Evolutionary conservation across 2,329 filamentous ascomycete genomes (phyloP), one percentile per base, ranked within the genome.

Genomic region (Paraphoma sp.): DNA sequence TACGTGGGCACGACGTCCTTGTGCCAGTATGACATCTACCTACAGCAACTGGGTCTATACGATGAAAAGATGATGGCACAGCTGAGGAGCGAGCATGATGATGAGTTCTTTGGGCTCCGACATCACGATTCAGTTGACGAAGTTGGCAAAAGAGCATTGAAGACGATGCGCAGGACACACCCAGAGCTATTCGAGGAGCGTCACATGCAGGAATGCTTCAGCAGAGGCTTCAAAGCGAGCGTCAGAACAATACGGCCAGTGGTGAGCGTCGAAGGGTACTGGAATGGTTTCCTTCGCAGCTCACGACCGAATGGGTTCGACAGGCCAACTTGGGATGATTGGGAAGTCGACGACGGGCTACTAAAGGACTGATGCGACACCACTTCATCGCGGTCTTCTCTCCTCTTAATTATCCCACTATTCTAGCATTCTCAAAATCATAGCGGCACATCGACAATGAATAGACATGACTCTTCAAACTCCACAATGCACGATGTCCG

Each of bases 1-100:
- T 90, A 88, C 80, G 80, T 87, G 55, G 87, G 87, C 46, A 86
- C 83, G 50, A 85, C 83, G 0, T 88, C 86, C 1, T 78, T 91
- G 16, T 81, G 87, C 66, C 88, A 91, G 64, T 91, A 91, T 69
- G 87, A 91, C 59, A 80, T 90, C 1, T 82, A 89, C 2, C 81
- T 91, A 18, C 83, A 90, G 65, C 81, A 83, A 16, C 80, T 86
- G 0, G 88, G 88, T 0, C 73, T 84, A 40, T 85, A 89, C 57
- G 78, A 84, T 0, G 76, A 79, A 0, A 72, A 79, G 0, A 80
- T 89, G 1, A 84, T 88, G 73, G 74, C 80, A 10, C 63, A 79
- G 48, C 73, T 90, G 17, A 80, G 83, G 17, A 74, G 75, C 38
- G 74, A 80, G 33, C 81, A 82, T 56, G 82, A 83, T 1, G 70